A percentile compares a stretch with the other conserved stretches of the same genome.
Evolutionary conservation across 2,329 filamentous ascomycete species (phyloP).

Genomic region (Sclerotinia subarctica): DNA sequence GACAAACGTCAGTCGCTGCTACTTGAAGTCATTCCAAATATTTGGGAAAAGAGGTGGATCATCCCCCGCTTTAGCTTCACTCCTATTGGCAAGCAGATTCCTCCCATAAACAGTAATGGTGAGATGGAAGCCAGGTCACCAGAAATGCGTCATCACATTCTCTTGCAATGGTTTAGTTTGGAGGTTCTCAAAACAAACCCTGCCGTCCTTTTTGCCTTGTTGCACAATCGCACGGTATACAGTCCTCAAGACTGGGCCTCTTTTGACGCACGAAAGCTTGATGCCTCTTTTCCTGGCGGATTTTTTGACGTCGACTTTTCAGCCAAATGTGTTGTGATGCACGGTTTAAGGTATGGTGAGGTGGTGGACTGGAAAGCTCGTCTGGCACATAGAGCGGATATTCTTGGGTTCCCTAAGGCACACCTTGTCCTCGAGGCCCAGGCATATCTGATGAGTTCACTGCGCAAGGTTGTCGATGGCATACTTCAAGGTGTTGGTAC

Average conservation of each 20-base stretch:
- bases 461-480: constrained; percentile 5
- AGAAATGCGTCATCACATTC: neutral
- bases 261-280: neutral
- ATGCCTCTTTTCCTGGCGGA: neutral
- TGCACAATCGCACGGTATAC: neutral
- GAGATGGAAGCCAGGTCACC: neutral
- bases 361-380: constrained; percentile 10
- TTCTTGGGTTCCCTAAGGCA: constrained; percentile 23
- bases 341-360: constrained; percentile 19
- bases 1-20: neutral
- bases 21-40: neutral
- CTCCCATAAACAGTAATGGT: neutral
- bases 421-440: constrained; percentile 25
- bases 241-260: neutral
- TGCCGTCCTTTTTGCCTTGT: neutral
- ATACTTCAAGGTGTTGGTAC: constrained; percentile 13
- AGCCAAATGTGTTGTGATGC: constrained; percentile 14
- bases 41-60: neutral
- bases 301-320: neutral
- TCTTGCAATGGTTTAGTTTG: neutral
- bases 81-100: neutral
- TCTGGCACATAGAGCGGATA: constrained; percentile 15
- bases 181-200: neutral
- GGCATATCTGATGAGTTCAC: neutral
- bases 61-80: neutral